These are phyloP conservation scores for Neurospora sp. DNA, from an alignment of 2,329 filamentous ascomycete species.

Conservation along the genomic window DNA sequence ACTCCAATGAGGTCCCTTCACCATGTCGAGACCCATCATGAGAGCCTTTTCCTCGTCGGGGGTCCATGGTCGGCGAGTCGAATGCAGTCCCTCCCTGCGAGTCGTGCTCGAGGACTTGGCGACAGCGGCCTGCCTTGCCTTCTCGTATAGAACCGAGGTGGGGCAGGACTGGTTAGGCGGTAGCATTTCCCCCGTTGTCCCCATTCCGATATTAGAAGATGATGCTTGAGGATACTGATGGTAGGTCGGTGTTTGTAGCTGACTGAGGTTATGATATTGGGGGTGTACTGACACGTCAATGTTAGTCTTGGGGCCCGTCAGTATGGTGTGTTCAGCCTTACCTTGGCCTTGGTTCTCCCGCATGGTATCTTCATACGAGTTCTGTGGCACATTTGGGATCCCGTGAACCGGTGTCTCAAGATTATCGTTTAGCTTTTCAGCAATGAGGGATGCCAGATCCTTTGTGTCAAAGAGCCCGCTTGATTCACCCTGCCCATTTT, in stretches of 20 bases:
- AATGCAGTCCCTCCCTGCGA: conserved; percentile 47
- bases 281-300: conserved; percentile 3
- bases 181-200: conserved; percentile 26
- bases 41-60: conserved; percentile 83
- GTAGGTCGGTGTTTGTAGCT: conserved; percentile 9
- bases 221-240: conserved; percentile 17
- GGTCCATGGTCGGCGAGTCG: conserved; percentile 71
- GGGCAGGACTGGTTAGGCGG: conserved; percentile 49
- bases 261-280: conserved; percentile 12
- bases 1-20: conserved; percentile 88
- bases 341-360: conserved; percentile 5
- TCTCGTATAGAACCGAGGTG: conserved; percentile 47
- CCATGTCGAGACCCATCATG: conserved; percentile 78
- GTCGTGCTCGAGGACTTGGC: conserved; percentile 47
- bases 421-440: conserved; percentile 12
- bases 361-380: conserved; percentile 3
- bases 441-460: conserved; percentile 14
- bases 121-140: conserved; percentile 48
- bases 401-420: conserved; percentile 9
- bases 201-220: conserved; percentile 9
- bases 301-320: not conserved
- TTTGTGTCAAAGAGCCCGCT: conserved; percentile 8
- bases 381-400: conserved; percentile 6
- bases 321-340: conserved; percentile 2
- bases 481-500: not conserved